A percentile compares a stretch with the other conserved stretches of the same genome.
These are phyloP conservation scores for Aurantiochytrium sp. DNA, from an alignment of 108 stramenopile genomes.

Conservation along the genomic window DNA sequence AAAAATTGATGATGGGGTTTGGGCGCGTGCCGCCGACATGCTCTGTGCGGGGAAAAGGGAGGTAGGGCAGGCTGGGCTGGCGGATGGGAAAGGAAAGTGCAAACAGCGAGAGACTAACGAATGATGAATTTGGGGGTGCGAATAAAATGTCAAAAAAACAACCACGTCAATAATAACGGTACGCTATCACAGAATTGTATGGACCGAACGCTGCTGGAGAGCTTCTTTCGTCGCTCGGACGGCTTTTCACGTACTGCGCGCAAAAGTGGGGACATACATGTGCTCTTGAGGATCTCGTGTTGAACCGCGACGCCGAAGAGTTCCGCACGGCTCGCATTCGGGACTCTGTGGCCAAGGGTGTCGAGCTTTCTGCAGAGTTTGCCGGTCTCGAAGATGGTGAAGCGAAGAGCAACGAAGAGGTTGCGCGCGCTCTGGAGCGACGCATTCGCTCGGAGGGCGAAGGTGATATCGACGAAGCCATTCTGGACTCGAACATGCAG, in stretches of 20 bases:
- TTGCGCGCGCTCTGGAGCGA: neutral
- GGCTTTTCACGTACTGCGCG: conserved; percentile 89
- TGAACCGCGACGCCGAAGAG: conserved; percentile 73
- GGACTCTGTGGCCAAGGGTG: neutral
- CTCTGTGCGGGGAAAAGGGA: too few species aligned
- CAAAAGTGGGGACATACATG: conserved; percentile 93
- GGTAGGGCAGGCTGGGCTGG: too few species aligned
- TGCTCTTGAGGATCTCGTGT: conserved; percentile 87
- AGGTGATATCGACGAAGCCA: conserved; percentile 68
- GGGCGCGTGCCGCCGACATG: too few species aligned
- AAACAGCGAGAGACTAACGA: too few species aligned
- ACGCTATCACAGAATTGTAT: conserved; percentile 67
- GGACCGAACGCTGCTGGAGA: conserved; percentile 79
- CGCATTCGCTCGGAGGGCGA: conserved; percentile 63
- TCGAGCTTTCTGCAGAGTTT: conserved; percentile 81
- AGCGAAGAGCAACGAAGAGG: conserved; percentile 61
- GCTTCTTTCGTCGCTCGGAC: conserved; percentile 75
- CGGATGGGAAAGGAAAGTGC: too few species aligned
- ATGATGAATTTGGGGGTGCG: too few species aligned
- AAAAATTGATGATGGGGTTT: too few species aligned
- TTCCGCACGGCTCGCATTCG: conserved; percentile 37
- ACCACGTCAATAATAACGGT: neutral
- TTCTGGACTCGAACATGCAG: conserved; percentile 88
- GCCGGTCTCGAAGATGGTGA: conserved; percentile 75
- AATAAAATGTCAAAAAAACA: too few species aligned